Base-by-base conservation (phyloP, 2,329 filamentous ascomycete species). In the Fusarium lateritium region DNA sequence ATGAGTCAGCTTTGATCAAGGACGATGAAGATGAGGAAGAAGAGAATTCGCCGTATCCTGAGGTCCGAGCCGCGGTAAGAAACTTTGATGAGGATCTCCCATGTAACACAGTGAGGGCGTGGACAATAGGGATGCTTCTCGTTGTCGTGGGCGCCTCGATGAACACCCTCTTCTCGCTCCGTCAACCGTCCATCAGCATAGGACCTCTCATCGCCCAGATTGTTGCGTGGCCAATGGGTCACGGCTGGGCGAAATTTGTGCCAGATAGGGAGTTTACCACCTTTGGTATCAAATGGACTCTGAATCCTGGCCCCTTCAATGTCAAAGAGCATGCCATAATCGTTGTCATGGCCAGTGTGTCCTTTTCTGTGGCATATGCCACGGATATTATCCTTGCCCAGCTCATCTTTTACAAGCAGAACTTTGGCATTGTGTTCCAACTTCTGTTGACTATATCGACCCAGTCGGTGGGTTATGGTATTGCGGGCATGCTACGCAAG, bases 341-440 rank as follows among this genome's bases (percentile, higher is more conserved):
- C 58, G 87, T 89, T 19, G 87, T 91, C 69, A 91, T 91, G 88
- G 90, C 92, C 17, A 88, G 91, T 74, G 89, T 92, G 7, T 89
- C 90, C 7, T 92, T 92, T 68, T 89, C 82, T 50, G 88, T 85
- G 7, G 89, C 91, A 5, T 94, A 94, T 71, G 90, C 91, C 1
- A 93, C 91, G 2, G 91, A 94, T 69, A 90, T 93, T 31, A 86
- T 94, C 44, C 82, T 93, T 3, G 91, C 91, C 0, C 91, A 93
- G 78, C 80, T 88, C 19, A 85, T 90, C 17, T 93, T 93, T 72
- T 94, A 94, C 76, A 88, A 90, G 75, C 86, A 92, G 71, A 82
- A 89, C 61, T 92, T 92, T 73, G 90, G 90, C 21, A 83, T 91
- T 66, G 67, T 82, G 2, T 93, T 91, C 74, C 89, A 92, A 76